Conservation (phyloP, 2,329 filamentous ascomycete species). For the Verticillium klebahnii region DNA sequence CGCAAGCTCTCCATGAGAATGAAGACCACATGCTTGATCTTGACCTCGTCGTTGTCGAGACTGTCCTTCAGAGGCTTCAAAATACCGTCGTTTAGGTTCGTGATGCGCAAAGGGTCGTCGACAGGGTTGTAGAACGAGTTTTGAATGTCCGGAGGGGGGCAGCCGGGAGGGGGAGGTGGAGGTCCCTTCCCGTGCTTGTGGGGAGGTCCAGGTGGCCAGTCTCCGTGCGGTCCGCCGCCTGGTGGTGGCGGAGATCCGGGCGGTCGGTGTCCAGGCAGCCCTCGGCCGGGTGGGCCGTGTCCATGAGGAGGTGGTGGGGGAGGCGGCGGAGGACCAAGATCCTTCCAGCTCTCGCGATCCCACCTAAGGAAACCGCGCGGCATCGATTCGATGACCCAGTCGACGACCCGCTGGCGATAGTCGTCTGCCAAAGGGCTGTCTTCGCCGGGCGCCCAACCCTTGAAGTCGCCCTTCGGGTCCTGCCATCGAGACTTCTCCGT, state of each 20-base stretch:
- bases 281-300: constrained; percentile 8
- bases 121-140: constrained; percentile 24
- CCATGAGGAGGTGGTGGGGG: constrained; percentile 18
- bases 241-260: not conserved
- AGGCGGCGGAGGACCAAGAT: constrained; percentile 18
- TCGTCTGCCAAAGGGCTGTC: constrained; percentile 17
- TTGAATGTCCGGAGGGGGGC: constrained; percentile 21
- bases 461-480: constrained; percentile 21
- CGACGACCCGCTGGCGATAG: constrained; percentile 19
- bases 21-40: constrained; percentile 30
- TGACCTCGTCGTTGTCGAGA: constrained; percentile 13
- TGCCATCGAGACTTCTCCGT: constrained; percentile 20
- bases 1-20: constrained; percentile 30
- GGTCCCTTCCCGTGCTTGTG: constrained; percentile 8
- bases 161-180: constrained; percentile 17
- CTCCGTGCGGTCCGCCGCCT: not conserved
- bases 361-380: constrained; percentile 24
- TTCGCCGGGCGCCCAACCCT: constrained; percentile 24
- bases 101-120: constrained; percentile 25
- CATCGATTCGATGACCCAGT: constrained; percentile 22
- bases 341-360: constrained; percentile 19
- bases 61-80: constrained; percentile 10
- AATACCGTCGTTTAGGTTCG: constrained; percentile 23
- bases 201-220: constrained; percentile 20
- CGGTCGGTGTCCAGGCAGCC: constrained; percentile 16